Conservation (phyloP, 2,329 filamentous ascomycete genomes). For the Sporothrix euskadiensis region DNA sequence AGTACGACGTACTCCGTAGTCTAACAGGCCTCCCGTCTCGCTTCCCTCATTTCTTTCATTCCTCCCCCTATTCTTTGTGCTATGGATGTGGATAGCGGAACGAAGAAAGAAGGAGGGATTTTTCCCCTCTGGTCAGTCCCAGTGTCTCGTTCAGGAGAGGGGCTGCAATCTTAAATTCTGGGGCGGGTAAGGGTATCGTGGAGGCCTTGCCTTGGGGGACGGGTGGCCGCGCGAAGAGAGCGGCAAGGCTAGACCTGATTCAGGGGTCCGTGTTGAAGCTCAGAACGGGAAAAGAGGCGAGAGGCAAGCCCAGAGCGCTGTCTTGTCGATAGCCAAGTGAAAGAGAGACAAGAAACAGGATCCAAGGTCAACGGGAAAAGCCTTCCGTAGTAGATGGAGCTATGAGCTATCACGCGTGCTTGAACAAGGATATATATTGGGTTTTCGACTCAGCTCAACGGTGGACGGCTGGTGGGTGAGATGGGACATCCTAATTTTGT, state of each 20-base stretch:
- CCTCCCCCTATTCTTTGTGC: not conserved
- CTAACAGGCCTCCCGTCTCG: slow-evolving; percentile 11
- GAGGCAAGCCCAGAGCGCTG: not conserved
- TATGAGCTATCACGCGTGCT: not conserved
- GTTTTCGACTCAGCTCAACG: not conserved
- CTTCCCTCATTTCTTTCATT: not conserved
- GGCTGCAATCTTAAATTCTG: slow-evolving; percentile 22
- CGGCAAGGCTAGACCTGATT: slow-evolving; percentile 11
- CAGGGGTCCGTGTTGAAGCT: slow-evolving; percentile 2
- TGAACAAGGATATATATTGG: not conserved
- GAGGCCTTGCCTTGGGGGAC: not conserved
- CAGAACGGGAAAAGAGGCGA: not conserved
- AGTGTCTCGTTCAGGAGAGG: slow-evolving; percentile 11
- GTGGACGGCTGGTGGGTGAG: not conserved
- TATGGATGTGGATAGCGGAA: not conserved
- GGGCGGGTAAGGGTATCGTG: slow-evolving; percentile 2
- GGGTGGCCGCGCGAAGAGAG: slow-evolving; percentile 3
- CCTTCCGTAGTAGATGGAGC: not conserved
- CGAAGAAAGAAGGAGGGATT: not conserved
- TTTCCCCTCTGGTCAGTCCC: not conserved
- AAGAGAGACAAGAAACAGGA: slow-evolving; percentile 1
- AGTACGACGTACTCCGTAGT: too few relatives aligned
- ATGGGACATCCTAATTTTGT: not conserved
- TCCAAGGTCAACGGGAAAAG: not conserved
- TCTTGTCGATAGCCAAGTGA: not conserved